Percentiles rank a stretch among this genome's conserved stretches.
Conservation (phyloP, 305 asterid genomes). For the Solanum hybrid region DNA sequence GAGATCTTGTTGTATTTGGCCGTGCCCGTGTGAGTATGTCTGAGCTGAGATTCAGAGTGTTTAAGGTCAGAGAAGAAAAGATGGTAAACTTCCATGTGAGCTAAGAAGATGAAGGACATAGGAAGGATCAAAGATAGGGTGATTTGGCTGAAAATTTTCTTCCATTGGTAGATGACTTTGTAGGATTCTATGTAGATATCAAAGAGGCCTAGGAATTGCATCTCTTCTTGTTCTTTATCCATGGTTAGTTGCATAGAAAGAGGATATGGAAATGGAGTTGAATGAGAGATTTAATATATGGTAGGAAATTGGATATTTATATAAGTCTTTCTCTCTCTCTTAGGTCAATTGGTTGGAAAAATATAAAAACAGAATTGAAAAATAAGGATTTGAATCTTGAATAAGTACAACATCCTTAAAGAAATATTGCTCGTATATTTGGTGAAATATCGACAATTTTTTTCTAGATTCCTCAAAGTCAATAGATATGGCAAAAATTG, state of each 20-base stretch:
- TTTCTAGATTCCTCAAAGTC: neutral
- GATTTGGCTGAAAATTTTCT: constrained; percentile 45
- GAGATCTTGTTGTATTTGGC: constrained; percentile 13
- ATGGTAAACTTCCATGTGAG: constrained; percentile 27
- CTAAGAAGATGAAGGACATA: constrained; percentile 38
- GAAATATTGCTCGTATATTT: neutral
- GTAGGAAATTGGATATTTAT: neutral
- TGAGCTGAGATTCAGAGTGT: constrained; percentile 14
- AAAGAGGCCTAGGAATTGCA: constrained; percentile 37
- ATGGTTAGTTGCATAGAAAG: constrained; percentile 3
- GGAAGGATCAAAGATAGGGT: constrained; percentile 45
- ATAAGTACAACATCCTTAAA: neutral
- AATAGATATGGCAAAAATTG: neutral
- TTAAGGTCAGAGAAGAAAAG: constrained; percentile 17
- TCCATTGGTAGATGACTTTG: constrained; percentile 27
- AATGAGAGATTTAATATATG: neutral
- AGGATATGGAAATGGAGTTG: neutral
- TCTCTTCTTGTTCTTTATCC: constrained; percentile 54
- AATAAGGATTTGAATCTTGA: neutral
- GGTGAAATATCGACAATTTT: neutral
- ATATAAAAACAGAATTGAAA: neutral
- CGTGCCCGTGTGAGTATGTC: constrained; percentile 10
- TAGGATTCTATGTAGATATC: constrained; percentile 38
- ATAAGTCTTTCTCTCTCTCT: neutral
- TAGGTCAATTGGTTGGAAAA: neutral